Evolutionary conservation across 2,329 filamentous ascomycete species (phyloP).

Genomic region (Canariomyces notabilis): DNA sequence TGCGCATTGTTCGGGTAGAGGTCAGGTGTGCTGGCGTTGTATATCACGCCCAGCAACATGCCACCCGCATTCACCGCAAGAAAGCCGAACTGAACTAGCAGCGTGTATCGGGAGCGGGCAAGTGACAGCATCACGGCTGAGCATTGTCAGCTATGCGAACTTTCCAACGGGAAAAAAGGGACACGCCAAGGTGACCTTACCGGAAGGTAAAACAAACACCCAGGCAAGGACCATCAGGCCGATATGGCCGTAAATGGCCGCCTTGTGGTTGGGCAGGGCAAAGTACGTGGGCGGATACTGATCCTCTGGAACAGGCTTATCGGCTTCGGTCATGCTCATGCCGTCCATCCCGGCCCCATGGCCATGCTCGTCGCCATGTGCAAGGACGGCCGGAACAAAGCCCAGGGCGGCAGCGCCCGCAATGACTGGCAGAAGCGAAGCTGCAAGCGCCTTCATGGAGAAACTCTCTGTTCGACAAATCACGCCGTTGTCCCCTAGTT

Average conservation of each 20-base stretch:
- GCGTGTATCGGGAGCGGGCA: slow-evolving; percentile 67
- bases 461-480: background rate
- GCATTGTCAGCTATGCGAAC: slow-evolving; percentile 27
- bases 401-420: slow-evolving; percentile 25
- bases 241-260: slow-evolving; percentile 65
- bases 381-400: slow-evolving; percentile 26
- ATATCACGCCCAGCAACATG: slow-evolving; percentile 61
- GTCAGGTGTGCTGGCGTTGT: slow-evolving; percentile 77
- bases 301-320: slow-evolving; percentile 26
- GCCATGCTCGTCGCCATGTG: slow-evolving; percentile 28
- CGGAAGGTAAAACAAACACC: slow-evolving; percentile 67
- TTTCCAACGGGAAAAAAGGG: too few relatives aligned
- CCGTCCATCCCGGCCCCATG: slow-evolving; percentile 19
- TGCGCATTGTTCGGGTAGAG: slow-evolving; percentile 86
- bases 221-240: slow-evolving; percentile 65
- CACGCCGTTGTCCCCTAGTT: background rate
- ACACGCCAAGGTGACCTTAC: slow-evolving; percentile 47
- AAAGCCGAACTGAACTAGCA: slow-evolving; percentile 65
- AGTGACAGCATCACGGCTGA: slow-evolving; percentile 82
- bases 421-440: slow-evolving; percentile 16
- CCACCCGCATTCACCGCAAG: slow-evolving; percentile 59
- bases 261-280: slow-evolving; percentile 46
- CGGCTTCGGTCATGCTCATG: slow-evolving; percentile 26
- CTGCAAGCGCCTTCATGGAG: slow-evolving; percentile 21
- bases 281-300: slow-evolving; percentile 54